phyloP scores from a whole-genome alignment of 768 basidiomycete genomes.

The Russula emetica region DNA sequence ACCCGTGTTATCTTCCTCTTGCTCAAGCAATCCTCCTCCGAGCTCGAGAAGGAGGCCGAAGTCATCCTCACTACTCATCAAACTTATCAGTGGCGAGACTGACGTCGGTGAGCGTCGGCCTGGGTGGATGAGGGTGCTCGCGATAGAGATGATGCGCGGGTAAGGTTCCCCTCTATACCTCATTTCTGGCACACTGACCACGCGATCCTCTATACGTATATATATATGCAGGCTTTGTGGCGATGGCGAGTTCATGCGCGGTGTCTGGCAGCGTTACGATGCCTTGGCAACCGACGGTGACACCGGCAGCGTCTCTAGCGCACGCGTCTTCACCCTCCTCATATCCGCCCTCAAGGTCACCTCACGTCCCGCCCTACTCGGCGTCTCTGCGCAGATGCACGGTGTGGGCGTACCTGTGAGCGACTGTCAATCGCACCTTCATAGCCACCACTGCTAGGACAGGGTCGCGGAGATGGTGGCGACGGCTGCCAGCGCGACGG shows the following conservation, averaged over 20 bases:
- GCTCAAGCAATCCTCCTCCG: constrained; percentile 62
- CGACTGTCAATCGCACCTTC: constrained; percentile 36
- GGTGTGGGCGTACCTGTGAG: constrained; percentile 62
- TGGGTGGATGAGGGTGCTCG: constrained; percentile 27
- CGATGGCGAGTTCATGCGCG: constrained; percentile 23
- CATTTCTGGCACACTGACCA: neutral
- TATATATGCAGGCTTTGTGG: constrained; percentile 15
- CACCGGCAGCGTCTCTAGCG: constrained; percentile 54
- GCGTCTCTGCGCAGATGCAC: constrained; percentile 72
- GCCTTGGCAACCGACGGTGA: constrained; percentile 42
- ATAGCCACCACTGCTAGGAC: constrained; percentile 58
- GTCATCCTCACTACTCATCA: neutral
- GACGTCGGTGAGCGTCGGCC: constrained; percentile 15
- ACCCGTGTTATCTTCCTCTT: constrained; percentile 92
- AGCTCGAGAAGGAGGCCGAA: constrained; percentile 61
- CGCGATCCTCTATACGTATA: no score
- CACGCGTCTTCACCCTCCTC: constrained; percentile 71
- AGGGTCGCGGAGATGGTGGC: constrained; percentile 81
- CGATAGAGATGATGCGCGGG: constrained; percentile 26
- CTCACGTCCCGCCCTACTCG: constrained; percentile 82
- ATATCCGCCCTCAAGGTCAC: constrained; percentile 83
- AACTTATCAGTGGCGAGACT: constrained; percentile 10
- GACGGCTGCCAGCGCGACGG: constrained; percentile 74
- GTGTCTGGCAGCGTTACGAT: constrained; percentile 25
- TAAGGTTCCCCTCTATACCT: neutral